Base-by-base conservation (phyloP, 177 flowering plant genomes). In the Vitis hybrid region DNA sequence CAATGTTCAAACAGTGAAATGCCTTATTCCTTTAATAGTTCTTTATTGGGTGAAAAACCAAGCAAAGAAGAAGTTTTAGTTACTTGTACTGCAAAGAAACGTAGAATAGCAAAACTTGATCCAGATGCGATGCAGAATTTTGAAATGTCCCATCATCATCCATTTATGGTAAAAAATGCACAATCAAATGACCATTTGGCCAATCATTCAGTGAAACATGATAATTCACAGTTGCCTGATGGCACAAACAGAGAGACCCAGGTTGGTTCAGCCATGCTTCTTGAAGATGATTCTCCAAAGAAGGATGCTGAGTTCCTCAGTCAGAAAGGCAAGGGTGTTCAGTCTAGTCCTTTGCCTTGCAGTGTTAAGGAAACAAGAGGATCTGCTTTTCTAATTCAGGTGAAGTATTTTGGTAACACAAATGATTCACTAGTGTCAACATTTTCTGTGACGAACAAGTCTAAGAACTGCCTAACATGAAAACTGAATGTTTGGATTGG, bases 361-460 rank as follows among this genome's bases (percentile, higher is more conserved):
- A 75, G 66, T 53, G 78, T 74, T 59, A 83, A 75, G 69, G 92
- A 90, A 80, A 76, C 77, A 18, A 84, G 62, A 74, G 98, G 92
- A 74, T 77, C 94, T 72, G 77, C 78, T 66, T 94, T 90, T 81
- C 83, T 94, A 68, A 67, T 64, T 61, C 90, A 94, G 97, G 98
- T 94, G 52, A 70, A 26, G 5, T 70, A 13, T 48, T 49, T 39
- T 64, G 53, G 26, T 13, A 14, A 7, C 26, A 10, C 56, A 65
- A 45, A 48, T 62, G 13, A 19, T 52, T 33, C 7, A 53, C 4
- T 64, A 11, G 55, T 26, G n/a, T 53, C 10, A n/a, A 12, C 50
- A 49, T 39, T 29, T 69, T 33, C n/a, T 51, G 16, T 61, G 11
- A 51, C 29, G 45, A 39, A 7, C 22, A n/a, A n/a, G 14, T 56